These are phyloP conservation scores for Cordia subcordata DNA, from an alignment of 257 asterid genomes.

Conservation along the genomic window DNA sequence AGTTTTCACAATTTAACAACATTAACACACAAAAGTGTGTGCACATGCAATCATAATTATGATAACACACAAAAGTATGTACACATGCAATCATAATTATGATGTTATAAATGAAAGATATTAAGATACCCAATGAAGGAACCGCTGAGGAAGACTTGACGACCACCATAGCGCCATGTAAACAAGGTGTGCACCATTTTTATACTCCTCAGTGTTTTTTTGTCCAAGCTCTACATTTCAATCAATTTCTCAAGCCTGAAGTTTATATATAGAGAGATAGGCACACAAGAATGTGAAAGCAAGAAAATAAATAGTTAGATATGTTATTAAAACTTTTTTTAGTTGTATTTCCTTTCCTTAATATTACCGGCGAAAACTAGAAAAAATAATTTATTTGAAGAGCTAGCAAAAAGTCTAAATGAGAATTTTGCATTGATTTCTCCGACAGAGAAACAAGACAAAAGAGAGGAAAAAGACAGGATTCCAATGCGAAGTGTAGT, in stretches of 20 bases:
- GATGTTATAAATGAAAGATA: slow-evolving; percentile 13
- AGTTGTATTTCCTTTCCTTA: slow-evolving; percentile 10
- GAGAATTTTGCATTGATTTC: slow-evolving; percentile 8
- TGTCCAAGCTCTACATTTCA: too few relatives aligned
- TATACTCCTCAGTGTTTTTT: too few relatives aligned
- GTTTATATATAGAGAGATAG: slow-evolving; percentile 7
- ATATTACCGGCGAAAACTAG: slow-evolving; percentile 12
- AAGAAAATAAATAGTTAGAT: not conserved
- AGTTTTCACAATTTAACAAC: too few relatives aligned
- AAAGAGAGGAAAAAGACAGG: too few relatives aligned
- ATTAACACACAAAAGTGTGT: too few relatives aligned
- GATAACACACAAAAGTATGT: too few relatives aligned
- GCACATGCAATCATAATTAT: too few relatives aligned
- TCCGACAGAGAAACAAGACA: slow-evolving; percentile 9
- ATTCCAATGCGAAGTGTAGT: too few relatives aligned
- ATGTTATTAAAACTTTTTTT: not conserved
- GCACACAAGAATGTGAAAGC: not conserved
- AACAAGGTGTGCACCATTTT: slow-evolving; percentile 56
- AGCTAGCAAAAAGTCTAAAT: slow-evolving; percentile 4
- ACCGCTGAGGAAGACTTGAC: slow-evolving; percentile 43
- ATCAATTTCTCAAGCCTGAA: slow-evolving; percentile 1
- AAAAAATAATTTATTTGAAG: not conserved
- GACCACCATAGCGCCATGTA: slow-evolving; percentile 73
- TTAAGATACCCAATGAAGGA: slow-evolving; percentile 68
- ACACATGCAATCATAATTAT: not conserved